Base-by-base conservation (phyloP, 2,329 filamentous ascomycete species). In the Gyromitra esculenta region DNA sequence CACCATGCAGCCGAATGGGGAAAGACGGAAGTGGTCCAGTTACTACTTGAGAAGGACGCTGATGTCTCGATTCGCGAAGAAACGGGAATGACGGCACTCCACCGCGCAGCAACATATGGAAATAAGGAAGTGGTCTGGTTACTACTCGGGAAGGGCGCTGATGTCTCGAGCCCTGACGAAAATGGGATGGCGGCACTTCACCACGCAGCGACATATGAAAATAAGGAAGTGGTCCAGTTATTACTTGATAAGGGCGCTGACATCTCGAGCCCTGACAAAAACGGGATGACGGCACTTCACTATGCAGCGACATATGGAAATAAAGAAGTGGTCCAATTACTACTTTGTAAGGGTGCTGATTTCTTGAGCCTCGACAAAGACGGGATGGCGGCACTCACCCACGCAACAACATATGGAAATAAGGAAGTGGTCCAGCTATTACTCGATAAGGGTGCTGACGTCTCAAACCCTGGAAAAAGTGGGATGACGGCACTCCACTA, bases 1-100 rank as follows among this genome's bases (percentile, higher is more conserved):
- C 65, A 75, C 39, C 13, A 52, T 13, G 72, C 64, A 13, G 59
- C 37, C 13, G 18, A 31, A n/a, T 18, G 3, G 11, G 65, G 66
- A 9, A 15, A 45, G n/a, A 11, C 21, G 6, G n/a, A 7, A 11
- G 13, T 48, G 13, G 18, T 63, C 18, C 5, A 2, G 11, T 15
- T 59, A 5, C 39, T 63, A 8, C 18, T 63, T 31, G 21, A 13
- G 11, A 35, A 45, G 39, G 41, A 18, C 1, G 21, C 21, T 15
- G 39, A 45, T 43, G 18, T 35, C 41, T 7, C 8, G 7, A 9
- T 11, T 48, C 21, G 0, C 11, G 9, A 13, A 25, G 18, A 6
- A 11, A 11, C 11, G 8, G 60, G 43, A 9, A 31, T 1, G 21
- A 64, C 43, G 1, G 11, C 60, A 50, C 43, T 64, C 41, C 21